Percentiles rank a stretch among this genome's conserved stretches.
These are phyloP conservation scores for Schrenkiella parvula DNA, from an alignment of 345 rosid species.

Conservation along the genomic window DNA sequence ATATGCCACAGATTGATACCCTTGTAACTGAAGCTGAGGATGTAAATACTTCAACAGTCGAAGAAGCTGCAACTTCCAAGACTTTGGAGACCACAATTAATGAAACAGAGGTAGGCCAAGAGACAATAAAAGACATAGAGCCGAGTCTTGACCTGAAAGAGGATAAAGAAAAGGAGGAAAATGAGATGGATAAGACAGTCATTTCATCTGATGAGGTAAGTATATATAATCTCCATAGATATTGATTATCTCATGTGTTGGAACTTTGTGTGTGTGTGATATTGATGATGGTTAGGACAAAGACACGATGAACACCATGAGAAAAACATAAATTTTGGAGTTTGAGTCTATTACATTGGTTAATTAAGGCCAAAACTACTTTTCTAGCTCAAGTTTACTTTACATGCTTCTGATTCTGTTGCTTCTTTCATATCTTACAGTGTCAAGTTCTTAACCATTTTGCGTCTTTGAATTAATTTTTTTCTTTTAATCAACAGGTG, in stretches of 20 bases:
- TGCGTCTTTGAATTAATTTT: neutral
- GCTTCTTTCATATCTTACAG: neutral
- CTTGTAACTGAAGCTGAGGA: neutral
- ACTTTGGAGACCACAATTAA: neutral
- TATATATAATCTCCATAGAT: neutral
- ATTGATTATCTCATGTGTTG: neutral
- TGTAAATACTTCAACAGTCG: neutral
- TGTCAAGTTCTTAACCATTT: neutral
- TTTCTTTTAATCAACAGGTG: constrained; percentile 30
- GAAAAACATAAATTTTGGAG: neutral
- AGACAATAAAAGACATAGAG: neutral
- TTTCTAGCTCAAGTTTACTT: neutral
- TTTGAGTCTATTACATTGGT: neutral
- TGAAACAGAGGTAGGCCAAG: neutral
- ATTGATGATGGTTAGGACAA: neutral
- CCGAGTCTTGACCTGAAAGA: neutral
- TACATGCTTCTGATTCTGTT: neutral
- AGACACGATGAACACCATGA: neutral
- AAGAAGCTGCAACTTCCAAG: neutral
- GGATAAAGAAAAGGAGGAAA: constrained; percentile 13
- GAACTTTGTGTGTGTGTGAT: neutral
- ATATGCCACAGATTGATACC: neutral
- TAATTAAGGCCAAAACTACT: neutral
- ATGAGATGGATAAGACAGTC: constrained; percentile 26
- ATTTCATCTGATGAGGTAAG: constrained; percentile 44